Percentiles rank a stretch among this genome's conserved stretches.
Evolutionary conservation across 208 protist genomes (phyloP).

Genomic region (Crithidia thermophila): DNA sequence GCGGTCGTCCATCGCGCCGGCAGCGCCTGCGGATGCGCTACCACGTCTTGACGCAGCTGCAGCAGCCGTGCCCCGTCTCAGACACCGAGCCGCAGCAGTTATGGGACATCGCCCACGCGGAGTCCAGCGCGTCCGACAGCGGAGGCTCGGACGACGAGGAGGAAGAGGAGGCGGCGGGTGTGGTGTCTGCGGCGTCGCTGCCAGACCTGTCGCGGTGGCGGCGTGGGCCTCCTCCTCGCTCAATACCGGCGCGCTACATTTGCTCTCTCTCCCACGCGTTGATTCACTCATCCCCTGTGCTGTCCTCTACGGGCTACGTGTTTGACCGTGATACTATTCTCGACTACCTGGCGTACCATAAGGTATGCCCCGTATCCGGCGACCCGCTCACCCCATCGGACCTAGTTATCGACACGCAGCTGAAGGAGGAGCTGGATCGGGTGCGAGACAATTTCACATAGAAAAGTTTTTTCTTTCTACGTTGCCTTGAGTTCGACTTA

Average conservation of each 20-base stretch:
- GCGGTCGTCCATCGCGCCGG: slow-evolving; percentile 2
- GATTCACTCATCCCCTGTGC: slow-evolving; percentile 37
- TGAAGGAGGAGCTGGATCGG: slow-evolving; percentile 39
- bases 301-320: slow-evolving; percentile 51
- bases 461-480: background rate
- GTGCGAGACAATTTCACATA: slow-evolving; percentile 39
- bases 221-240: slow-evolving; percentile 21
- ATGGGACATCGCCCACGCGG: background rate
- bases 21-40: slow-evolving; percentile 16
- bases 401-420: slow-evolving; percentile 44
- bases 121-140: background rate
- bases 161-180: background rate
- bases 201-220: slow-evolving; percentile 41
- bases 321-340: slow-evolving; percentile 50
- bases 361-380: slow-evolving; percentile 49
- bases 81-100: slow-evolving; percentile 2
- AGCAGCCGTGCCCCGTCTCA: background rate
- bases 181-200: background rate
- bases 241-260: slow-evolving; percentile 46
- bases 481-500: slow-evolving; percentile 1
- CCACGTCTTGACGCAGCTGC: slow-evolving; percentile 7
- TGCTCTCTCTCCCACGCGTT: slow-evolving; percentile 47
- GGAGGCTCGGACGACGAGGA: background rate
- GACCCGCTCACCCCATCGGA: slow-evolving; percentile 35
- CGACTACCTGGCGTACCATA: slow-evolving; percentile 35